Evolutionary conservation across 768 basidiomycete species (phyloP), one percentile per base, ranked within the genome.

Genomic region (Boletus vermiculosoides): DNA sequence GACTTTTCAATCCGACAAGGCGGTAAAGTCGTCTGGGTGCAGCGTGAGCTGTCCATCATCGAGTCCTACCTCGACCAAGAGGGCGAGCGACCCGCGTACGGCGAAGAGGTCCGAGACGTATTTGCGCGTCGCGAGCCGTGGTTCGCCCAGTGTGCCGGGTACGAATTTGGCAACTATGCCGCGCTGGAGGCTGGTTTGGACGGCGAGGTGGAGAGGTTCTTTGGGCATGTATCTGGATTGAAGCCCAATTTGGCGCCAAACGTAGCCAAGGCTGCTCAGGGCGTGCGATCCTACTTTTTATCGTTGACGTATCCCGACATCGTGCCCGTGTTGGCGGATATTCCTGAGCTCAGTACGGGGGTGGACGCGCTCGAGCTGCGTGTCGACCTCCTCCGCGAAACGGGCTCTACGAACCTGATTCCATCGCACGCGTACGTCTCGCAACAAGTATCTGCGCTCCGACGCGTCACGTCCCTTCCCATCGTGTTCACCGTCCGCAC

Each of bases 321-420:
- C 60, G 84, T 80, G 0, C 82, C 83, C 5, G 87, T 88, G 0
- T 76, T 94, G 41, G 71, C 78, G 16, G 70, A 83, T 50, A 81
- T 98, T 41, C 84, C 90, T 22, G 83, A 88, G 44, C 72, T 99
- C 57, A 83, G 83, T 0, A 78, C 83, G 18, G 97, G 97, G 5
- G 90, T 87, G 8, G 95, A 98, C 66, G 96, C 94, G 0, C 74
- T 98, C 57, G 97, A 99, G 71, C 69, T 98, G n/a, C 86, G 96
- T 11, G 94, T 94, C 12, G 97, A 99, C 70, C 80, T 98, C 9
- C 79, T 99, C 20, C 84, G 83, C 16, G 83, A 66, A 22, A 64
- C 74, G 0, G 80, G 80, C 47, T 68, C 74, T n/a, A 68, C 78
- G 23, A 77, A 76, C 1, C 78, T 80, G 1, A 83, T 92, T 23